These are phyloP conservation scores for Sistotremastrum suecicum DNA, from an alignment of 768 basidiomycete genomes.

Conservation along the genomic window DNA sequence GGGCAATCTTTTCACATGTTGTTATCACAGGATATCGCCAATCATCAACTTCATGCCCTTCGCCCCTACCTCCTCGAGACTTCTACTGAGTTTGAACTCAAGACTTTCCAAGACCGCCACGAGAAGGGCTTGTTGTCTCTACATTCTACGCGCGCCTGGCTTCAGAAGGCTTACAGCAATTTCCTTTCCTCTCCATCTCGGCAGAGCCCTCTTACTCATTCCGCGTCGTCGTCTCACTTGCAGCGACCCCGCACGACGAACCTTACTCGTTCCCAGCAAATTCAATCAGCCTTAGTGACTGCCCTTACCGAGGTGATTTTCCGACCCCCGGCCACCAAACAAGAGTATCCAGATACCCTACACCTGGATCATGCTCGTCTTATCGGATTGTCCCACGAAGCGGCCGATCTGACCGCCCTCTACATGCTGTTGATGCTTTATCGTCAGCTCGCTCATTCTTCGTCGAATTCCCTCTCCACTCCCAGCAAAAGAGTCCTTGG, in stretches of 20 bases:
- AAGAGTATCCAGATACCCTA: conserved; percentile 56
- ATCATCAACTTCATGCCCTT: conserved; percentile 87
- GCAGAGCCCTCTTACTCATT: conserved; percentile 3
- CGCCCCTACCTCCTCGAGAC: conserved; percentile 78
- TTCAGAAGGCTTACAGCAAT: conserved; percentile 14
- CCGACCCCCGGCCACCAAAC: conserved; percentile 20
- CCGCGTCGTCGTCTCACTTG: conserved; percentile 21
- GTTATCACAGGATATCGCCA: conserved; percentile 74
- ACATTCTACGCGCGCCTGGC: conserved; percentile 8
- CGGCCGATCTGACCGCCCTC: conserved; percentile 56
- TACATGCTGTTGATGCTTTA: conserved; percentile 76
- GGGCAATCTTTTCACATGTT: neutral
- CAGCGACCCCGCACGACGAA: conserved; percentile 16
- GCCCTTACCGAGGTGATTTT: conserved; percentile 57
- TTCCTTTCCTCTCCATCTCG: conserved; percentile 20
- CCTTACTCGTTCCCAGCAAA: conserved; percentile 16
- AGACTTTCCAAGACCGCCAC: conserved; percentile 54
- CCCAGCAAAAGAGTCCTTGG: conserved; percentile 22
- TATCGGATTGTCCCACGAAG: conserved; percentile 50
- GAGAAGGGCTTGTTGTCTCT: conserved; percentile 17
- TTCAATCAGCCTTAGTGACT: conserved; percentile 11
- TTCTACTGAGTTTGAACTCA: conserved; percentile 67
- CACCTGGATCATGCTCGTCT: conserved; percentile 70
- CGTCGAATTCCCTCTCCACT: conserved; percentile 18
- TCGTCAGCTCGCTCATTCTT: conserved; percentile 54